Evolutionary conservation across 2,329 filamentous ascomycete genomes (phyloP).

Genomic region (Colletotrichum orchidophilum): DNA sequence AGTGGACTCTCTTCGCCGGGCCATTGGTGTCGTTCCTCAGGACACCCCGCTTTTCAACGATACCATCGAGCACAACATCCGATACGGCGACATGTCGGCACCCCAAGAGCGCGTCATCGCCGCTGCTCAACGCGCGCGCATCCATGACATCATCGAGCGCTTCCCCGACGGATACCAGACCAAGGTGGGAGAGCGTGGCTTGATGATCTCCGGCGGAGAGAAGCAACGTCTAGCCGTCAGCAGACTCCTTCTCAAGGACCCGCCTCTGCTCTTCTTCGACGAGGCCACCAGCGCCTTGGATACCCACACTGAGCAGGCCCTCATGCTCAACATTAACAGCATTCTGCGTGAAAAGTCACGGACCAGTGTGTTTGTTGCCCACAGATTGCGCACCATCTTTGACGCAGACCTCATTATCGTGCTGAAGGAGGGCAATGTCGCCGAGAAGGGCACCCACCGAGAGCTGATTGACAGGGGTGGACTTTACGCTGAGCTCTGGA

Average conservation of each 20-base stretch:
- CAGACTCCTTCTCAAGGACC: conserved; percentile 86
- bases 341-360: conserved; percentile 88
- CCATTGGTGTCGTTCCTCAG: conserved; percentile 96
- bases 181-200: conserved; percentile 89
- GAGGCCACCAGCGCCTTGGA: conserved; percentile 94
- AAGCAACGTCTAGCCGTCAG: conserved; percentile 91
- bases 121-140: conserved; percentile 83
- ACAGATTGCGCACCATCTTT: conserved; percentile 90
- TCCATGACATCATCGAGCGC: conserved; percentile 82
- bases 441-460: conserved; percentile 87
- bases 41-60: conserved; percentile 98
- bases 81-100: conserved; percentile 86
- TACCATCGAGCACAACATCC: conserved; percentile 94
- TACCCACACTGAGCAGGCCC: conserved; percentile 90
- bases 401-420: conserved; percentile 95
- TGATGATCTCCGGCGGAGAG: conserved; percentile 97
- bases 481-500: conserved; percentile 91
- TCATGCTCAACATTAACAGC: conserved; percentile 92
- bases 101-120: conserved; percentile 76
- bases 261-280: conserved; percentile 91
- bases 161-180: conserved; percentile 91
- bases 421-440: conserved; percentile 83
- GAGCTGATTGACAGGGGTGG: conserved; percentile 82
- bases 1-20: conserved; percentile 81
- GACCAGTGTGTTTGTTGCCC: conserved; percentile 95